Evolutionary conservation across 1,284 basidiomycete genomes (phyloP), one percentile per base, ranked within the genome.

Genomic region (Cryptococcus sp.): DNA sequence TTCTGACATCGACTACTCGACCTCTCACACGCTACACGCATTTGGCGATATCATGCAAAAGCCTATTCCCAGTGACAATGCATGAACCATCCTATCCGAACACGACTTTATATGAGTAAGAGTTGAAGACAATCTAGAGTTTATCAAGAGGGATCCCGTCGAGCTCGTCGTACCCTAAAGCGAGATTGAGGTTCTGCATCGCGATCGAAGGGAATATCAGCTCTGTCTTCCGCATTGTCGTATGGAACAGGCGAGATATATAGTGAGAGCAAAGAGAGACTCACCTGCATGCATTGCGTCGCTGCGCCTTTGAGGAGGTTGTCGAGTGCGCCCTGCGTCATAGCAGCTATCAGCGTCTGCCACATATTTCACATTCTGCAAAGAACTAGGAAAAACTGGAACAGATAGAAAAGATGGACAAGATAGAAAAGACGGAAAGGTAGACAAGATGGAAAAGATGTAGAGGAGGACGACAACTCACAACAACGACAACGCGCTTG

Each of bases 271-370:
- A 40, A 7, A 27, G 1, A n/a, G 40, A 20, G 39, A 75, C 86
- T 44, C 59, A 91, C 90, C 83, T 94, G 93, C 60, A 99, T 74
- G 78, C 94, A 98, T 80, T 99, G 96, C 19, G 95, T 99, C 7
- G 95, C 95, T 49, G 95, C 96, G 11, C 95, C 95, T 79, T 99
- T 99, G 62, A 99, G 83, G 59, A 99, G 80, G 80, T 99, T 99
- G 77, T 99, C 96, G 66, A 99, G 79, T 0, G 92, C 91, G 56
- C 91, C 93, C 88, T 90, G 67, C n/a, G n/a, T n/a, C n/a, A n/a
- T n/a, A n/a, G n/a, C 19, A 13, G 15, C 2, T 4, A 16, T 19
- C n/a, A 45, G 19, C 42, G 6, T 19, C 42, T 7, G 15, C 15
- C 22, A n/a, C 7, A 4, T 13, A 2, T 22, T 1, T 45, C 42